A percentile compares a stretch with the other conserved stretches of the same genome.
phyloP scores from a whole-genome alignment of 2,329 filamentous ascomycete species.

The Pseudogymnoascus sp. region DNA sequence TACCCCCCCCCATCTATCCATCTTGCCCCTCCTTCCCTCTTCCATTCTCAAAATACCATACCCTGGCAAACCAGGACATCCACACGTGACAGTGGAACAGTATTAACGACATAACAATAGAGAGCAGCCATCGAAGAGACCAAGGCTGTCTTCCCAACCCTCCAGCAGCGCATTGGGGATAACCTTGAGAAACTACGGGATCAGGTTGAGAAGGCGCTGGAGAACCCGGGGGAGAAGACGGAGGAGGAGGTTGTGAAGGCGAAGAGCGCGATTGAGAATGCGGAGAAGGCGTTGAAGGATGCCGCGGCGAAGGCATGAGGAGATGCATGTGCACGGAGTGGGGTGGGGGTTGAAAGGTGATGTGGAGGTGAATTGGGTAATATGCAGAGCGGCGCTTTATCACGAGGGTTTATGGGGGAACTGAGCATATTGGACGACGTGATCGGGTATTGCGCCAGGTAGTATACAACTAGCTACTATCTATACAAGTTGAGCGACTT shows the following conservation, averaged over 20 bases:
- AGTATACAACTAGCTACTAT: slow-evolving; percentile 25
- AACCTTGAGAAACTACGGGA: slow-evolving; percentile 69
- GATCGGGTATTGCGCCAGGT: slow-evolving; percentile 23
- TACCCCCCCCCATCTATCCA: not conserved
- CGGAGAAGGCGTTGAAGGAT: slow-evolving; percentile 46
- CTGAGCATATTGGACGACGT: slow-evolving; percentile 10
- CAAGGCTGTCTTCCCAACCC: slow-evolving; percentile 67
- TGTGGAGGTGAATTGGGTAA: not conserved
- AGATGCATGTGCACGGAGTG: no score
- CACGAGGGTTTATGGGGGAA: not conserved
- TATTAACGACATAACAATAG: slow-evolving; percentile 14
- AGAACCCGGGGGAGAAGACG: slow-evolving; percentile 39
- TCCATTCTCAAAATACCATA: not conserved
- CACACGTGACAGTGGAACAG: not conserved
- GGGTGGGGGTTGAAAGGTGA: not conserved
- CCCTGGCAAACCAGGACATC: not conserved
- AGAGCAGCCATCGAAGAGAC: slow-evolving; percentile 71
- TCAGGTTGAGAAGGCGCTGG: slow-evolving; percentile 60
- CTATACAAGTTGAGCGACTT: slow-evolving; percentile 14
- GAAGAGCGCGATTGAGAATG: slow-evolving; percentile 38
- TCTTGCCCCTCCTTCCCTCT: not conserved
- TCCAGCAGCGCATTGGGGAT: slow-evolving; percentile 64
- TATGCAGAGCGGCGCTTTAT: not conserved
- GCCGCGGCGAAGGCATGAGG: slow-evolving; percentile 35
- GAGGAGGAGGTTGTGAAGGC: slow-evolving; percentile 48